Base-by-base conservation (phyloP, 2,329 filamentous ascomycete genomes). In the Ampelomyces quisqualis region DNA sequence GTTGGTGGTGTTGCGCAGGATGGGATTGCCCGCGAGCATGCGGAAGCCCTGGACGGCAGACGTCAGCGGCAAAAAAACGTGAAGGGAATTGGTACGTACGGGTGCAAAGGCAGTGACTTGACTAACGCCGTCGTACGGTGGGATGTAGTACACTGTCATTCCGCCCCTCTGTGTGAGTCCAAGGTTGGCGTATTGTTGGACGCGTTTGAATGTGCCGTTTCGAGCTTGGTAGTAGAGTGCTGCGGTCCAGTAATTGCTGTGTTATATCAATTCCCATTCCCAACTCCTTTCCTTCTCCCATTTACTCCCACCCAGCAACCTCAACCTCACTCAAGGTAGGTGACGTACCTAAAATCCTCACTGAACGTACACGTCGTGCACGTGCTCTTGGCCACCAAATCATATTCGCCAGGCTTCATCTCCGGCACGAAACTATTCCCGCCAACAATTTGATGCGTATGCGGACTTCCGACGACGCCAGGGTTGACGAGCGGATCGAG, bases 111-210 rank as follows among this genome's bases (percentile, higher is more conserved):
- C 74, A 11, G 82, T 74, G 58, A 88, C 55, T 20, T 62, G 60
- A 39, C 40, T 80, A 54, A 84, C 79, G 43, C 81, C 45, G 23
- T 57, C 84, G 33, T 78, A 76, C 62, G 85, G 84, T 3, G 88
- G 80, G 43, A 94, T 82, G 68, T 95, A 96, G 76, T 96, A 95
- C 2, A 64, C 56, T 0, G 61, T 65, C 56, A 62, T 60, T 5
- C 17, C 64, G 8, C 61, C 61, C 29, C 60, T 51, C 19, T 63
- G 58, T 30, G 62, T 56, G 26, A 64, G 49, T 0, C 60, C 56
- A 17, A 53, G 49, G 34, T 65, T 65, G 40, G 58, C 60, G 18
- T 49, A 59, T 24, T 62, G 58, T 0, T 59, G 59, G 11, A 64
- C 59, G 7, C 59, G 59, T 19, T 65, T 55, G 43, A 60, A 65